Conservation (phyloP, 1,284 basidiomycete genomes). For the Cronartium quercuum region DNA sequence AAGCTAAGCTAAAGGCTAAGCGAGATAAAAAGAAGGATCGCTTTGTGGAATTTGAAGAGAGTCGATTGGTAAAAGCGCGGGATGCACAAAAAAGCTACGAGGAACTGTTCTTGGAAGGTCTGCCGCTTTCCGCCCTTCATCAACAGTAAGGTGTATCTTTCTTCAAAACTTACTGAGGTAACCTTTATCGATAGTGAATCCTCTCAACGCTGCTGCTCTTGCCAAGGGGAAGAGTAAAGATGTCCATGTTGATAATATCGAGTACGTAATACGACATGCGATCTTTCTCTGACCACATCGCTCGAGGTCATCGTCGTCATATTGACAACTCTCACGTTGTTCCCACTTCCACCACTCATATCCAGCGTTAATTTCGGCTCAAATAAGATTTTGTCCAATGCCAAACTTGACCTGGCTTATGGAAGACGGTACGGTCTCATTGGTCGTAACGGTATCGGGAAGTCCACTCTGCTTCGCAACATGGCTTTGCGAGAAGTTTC, state of each 20-base stretch:
- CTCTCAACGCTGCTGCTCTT: conserved; percentile 70
- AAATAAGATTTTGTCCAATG: conserved; percentile 77
- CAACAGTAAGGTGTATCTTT: background rate
- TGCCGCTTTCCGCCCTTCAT: background rate
- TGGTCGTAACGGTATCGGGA: conserved; percentile 77
- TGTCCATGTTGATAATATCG: conserved; percentile 89
- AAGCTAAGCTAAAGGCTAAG: conserved; percentile 95
- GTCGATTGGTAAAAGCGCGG: conserved; percentile 88
- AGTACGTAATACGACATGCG: conserved; percentile 49
- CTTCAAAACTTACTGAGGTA: background rate
- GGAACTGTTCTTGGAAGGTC: conserved; percentile 22
- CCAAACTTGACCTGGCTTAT: conserved; percentile 43
- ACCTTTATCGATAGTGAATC: conserved; percentile 67
- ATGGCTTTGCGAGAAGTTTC: conserved; percentile 93
- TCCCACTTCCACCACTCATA: background rate
- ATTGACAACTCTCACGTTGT: no score
- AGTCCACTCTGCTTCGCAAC: conserved; percentile 92
- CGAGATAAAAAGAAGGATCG: conserved; percentile 78
- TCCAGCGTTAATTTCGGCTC: conserved; percentile 73
- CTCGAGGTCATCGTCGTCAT: background rate
- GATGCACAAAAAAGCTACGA: conserved; percentile 65
- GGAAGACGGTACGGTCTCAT: conserved; percentile 54
- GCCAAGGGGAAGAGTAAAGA: conserved; percentile 95
- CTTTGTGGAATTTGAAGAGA: conserved; percentile 70
- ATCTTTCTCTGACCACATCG: background rate